Evolutionary conservation across 108 stramenopile species (phyloP).

Genomic region (Craspedostauros australis): DNA sequence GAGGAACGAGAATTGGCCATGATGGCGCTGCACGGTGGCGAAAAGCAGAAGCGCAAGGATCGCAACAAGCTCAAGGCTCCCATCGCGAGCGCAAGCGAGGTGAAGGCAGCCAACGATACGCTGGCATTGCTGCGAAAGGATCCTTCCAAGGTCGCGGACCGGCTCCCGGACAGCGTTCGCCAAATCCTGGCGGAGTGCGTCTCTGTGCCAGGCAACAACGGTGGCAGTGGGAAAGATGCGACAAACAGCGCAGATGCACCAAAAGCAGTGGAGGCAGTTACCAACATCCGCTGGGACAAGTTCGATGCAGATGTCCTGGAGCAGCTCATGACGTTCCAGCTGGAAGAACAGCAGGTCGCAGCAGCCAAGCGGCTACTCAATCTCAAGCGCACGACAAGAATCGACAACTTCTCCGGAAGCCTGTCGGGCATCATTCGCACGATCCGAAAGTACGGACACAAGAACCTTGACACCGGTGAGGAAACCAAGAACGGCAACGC

Average conservation of each 20-base stretch:
- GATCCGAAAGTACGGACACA: constrained; percentile 66
- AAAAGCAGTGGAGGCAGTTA: constrained; percentile 23
- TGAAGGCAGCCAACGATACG: constrained; percentile 64
- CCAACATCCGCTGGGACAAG: constrained; percentile 83
- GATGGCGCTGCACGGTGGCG: constrained; percentile 84
- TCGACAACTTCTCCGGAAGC: constrained; percentile 83
- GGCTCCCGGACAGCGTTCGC: constrained; percentile 44
- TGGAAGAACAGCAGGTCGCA: constrained; percentile 44
- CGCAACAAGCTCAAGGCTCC: constrained; percentile 31
- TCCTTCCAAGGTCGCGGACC: constrained; percentile 39
- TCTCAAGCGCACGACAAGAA: constrained; percentile 43
- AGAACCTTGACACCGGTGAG: constrained; percentile 19
- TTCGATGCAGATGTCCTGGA: constrained; percentile 82
- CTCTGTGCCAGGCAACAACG: no score
- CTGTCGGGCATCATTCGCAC: constrained; percentile 80
- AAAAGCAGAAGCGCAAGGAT: constrained; percentile 43
- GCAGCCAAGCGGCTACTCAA: constrained; percentile 59
- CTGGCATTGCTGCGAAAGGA: constrained; percentile 62
- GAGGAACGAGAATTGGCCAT: constrained; percentile 91
- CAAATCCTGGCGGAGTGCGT: constrained; percentile 57
- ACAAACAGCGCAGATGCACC: no score
- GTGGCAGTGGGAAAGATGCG: neutral
- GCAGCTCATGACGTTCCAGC: constrained; percentile 49
- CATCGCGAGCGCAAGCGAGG: constrained; percentile 39
- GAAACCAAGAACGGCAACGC: no score